These are phyloP conservation scores for Aureobasidium melanogenum DNA, from an alignment of 2,329 filamentous ascomycete genomes.

Conservation along the genomic window DNA sequence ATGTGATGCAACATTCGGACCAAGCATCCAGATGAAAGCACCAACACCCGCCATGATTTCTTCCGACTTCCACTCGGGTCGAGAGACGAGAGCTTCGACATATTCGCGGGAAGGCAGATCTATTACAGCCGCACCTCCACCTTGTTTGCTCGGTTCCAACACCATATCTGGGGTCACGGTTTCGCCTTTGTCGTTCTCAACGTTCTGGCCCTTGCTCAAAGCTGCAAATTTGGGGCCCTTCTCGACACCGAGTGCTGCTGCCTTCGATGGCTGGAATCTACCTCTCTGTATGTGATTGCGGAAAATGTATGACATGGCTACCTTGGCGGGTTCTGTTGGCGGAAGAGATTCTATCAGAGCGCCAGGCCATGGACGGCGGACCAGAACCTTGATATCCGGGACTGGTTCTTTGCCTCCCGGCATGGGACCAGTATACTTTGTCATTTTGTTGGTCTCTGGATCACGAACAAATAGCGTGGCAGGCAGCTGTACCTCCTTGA, in stretches of 20 bases:
- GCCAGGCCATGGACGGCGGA: conserved; percentile 72
- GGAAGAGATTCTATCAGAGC: conserved; percentile 57
- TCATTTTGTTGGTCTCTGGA: conserved; percentile 51
- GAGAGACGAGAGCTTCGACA: conserved; percentile 57
- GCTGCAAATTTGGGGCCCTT: conserved; percentile 49
- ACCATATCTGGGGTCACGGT: conserved; percentile 82
- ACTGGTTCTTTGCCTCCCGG: conserved; percentile 40
- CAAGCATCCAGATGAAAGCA: conserved; percentile 74
- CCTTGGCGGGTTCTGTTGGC: conserved; percentile 53
- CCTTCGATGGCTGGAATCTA: conserved; percentile 63
- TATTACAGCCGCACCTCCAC: conserved; percentile 67
- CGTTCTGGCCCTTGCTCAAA: conserved; percentile 55
- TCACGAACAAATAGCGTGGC: conserved; percentile 62
- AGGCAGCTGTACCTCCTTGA: conserved; percentile 59
- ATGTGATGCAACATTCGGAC: conserved; percentile 56
- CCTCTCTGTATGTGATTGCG: conserved; percentile 68
- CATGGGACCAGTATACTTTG: conserved; percentile 60
- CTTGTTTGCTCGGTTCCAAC: conserved; percentile 56
- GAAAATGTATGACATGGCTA: conserved; percentile 79
- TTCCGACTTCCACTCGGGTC: conserved; percentile 61
- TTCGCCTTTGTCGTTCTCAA: conserved; percentile 55
- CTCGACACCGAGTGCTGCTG: conserved; percentile 55
- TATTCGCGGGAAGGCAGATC: conserved; percentile 68
- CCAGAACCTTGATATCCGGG: conserved; percentile 61
- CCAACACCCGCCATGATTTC: conserved; percentile 59